Evolutionary conservation across 176 grass and related monocot species (phyloP), one percentile per base, ranked within the genome.

Genomic region (Ensete ventricosum): DNA sequence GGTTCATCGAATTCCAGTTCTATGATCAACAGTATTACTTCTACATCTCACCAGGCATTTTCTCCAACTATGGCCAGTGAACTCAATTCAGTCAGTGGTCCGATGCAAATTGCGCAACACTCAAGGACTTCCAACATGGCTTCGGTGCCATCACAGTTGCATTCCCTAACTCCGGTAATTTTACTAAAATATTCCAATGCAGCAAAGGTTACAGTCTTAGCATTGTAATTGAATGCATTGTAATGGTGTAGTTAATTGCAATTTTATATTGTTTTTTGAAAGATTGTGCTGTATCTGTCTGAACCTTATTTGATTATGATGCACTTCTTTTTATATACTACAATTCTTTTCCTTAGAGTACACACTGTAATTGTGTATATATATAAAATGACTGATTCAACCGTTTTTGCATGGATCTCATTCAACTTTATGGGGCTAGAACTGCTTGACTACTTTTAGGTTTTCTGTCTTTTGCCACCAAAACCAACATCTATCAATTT

Each of bases 141-240:
- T 63, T 62, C 70, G 9, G 24, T 63, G 9, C 66, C 76, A 2
- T 64, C 76, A 23, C 80, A 83, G 64, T 34, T 54, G 20, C 87
- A 83, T 34, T 52, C 80, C 48, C 75, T 76, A 59, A 26, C 67
- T 2, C 82, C 73, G 90, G 90, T 93, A 89, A 81, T 54, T 62
- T 50, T 87, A 24, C 74, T 76, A 60, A 72, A 7, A 60, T 63
- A 17, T 65, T 64, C 62, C 24, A 2, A 50, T 50, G 16, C 21
- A 10, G 21, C 67, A 70, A 50, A 51, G 14, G 16, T 70, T 14
- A n/a, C 16, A 22, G 11, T 57, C 12, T 12, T 55, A 14, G 8
- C 57, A n/a, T 62, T 3, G 57, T 14, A 19, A 16, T 50, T 43
- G 11, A 3, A 48, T 50, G 34, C 8, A 48, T 11, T 24, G 50